A percentile compares a stretch with the other conserved stretches of the same genome.
These are phyloP conservation scores for Mayamaea pseudoterrestris DNA, from an alignment of 108 stramenopile genomes.

Conservation along the genomic window DNA sequence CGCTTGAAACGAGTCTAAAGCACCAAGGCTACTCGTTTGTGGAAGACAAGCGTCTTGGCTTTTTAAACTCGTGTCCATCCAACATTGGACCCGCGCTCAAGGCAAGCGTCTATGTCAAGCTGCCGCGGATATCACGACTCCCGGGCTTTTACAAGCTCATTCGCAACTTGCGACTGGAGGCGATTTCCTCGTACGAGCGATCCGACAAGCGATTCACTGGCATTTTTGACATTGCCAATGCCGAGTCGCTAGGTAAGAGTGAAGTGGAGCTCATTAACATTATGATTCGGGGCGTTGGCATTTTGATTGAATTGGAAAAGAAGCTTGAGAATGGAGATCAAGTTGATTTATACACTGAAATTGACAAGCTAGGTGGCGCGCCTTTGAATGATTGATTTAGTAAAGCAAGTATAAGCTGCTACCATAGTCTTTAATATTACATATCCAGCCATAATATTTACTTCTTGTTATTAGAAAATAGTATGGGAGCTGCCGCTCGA, in stretches of 20 bases:
- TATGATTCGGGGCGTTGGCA: conserved; percentile 85
- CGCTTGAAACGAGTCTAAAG: conserved; percentile 41
- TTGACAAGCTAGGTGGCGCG: too few relatives aligned
- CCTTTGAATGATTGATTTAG: too few relatives aligned
- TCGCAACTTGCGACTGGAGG: conserved; percentile 44
- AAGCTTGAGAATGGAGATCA: conserved; percentile 45
- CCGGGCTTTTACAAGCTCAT: conserved; percentile 57
- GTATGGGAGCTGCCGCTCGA: conserved; percentile 51
- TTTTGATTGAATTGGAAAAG: conserved; percentile 71
- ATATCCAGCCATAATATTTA: too few relatives aligned
- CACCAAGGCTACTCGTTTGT: conserved; percentile 42
- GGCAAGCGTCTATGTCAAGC: conserved; percentile 71
- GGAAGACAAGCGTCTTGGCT: conserved; percentile 44
- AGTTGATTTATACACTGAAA: conserved; percentile 44
- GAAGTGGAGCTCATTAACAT: conserved; percentile 85
- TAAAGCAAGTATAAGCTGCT: too few relatives aligned
- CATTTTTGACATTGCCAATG: conserved; percentile 82
- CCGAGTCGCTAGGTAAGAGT: conserved; percentile 75
- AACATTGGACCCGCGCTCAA: conserved; percentile 82
- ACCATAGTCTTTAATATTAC: too few relatives aligned
- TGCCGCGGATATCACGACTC: conserved; percentile 49
- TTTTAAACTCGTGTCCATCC: conserved; percentile 70
- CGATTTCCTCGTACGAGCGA: too few relatives aligned
- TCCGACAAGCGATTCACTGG: conserved; percentile 37
- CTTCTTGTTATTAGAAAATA: conserved; percentile 10